phyloP scores from a whole-genome alignment of 805 yeast species.

The Kurtzmaniella cleridarum region DNA sequence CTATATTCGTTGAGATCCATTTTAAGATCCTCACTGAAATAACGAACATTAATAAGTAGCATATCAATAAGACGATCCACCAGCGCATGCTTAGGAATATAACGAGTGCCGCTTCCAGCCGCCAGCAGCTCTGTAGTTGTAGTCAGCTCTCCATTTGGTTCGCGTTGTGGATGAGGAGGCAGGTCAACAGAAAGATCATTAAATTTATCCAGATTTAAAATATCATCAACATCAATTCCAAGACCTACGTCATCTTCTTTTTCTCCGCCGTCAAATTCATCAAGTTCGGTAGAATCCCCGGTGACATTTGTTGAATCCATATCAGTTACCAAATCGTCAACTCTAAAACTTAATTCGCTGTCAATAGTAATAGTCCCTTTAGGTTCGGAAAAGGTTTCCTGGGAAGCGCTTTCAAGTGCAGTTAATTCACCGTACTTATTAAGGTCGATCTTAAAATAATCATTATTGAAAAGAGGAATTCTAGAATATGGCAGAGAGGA shows the following conservation, averaged over 20 bases:
- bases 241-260: conserved; percentile 35
- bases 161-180: neutral
- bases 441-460: conserved; percentile 28
- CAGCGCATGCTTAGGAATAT: conserved; percentile 48
- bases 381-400: conserved; percentile 4
- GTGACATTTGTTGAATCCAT: conserved; percentile 11
- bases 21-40: conserved; percentile 40
- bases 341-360: conserved; percentile 26
- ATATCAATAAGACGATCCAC: conserved; percentile 76
- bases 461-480: conserved; percentile 32
- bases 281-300: conserved; percentile 12
- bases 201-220: conserved; percentile 35
- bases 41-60: conserved; percentile 61
- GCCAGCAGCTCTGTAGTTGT: neutral
- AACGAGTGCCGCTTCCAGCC: conserved; percentile 6
- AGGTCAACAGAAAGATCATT: conserved; percentile 21
- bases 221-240: conserved; percentile 40
- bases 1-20: conserved; percentile 37
- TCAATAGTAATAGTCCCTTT: conserved; percentile 25
- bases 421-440: conserved; percentile 30
- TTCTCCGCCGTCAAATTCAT: conserved; percentile 25
- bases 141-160: neutral
- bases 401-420: neutral
- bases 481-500: conserved; percentile 2
- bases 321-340: conserved; percentile 31